Percentiles rank a stretch among this genome's conserved stretches.
Conservation (phyloP, 2,329 filamentous ascomycete species). For the Phaeosphaeriaceae sp. region DNA sequence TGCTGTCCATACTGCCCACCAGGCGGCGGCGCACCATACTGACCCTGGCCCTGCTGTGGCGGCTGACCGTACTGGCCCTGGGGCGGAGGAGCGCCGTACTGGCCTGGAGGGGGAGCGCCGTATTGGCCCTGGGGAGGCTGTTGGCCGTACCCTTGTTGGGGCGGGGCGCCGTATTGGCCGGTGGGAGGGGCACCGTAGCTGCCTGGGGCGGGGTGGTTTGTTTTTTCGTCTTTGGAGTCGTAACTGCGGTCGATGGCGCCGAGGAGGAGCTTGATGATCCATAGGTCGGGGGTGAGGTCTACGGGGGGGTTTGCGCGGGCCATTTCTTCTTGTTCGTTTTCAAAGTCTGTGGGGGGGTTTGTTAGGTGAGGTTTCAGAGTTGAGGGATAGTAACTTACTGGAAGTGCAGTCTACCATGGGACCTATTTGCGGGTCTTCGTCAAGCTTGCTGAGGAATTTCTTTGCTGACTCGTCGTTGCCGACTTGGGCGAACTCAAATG, state of each 20-base stretch:
- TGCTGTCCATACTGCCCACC: slow-evolving; percentile 13
- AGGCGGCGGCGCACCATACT: slow-evolving; percentile 15
- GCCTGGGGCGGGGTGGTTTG: slow-evolving; percentile 47
- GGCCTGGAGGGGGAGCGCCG: slow-evolving; percentile 20
- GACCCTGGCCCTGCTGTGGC: slow-evolving; percentile 21
- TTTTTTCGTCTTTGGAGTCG: slow-evolving; percentile 69
- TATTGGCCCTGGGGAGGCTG: slow-evolving; percentile 26
- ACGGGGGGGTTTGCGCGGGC: slow-evolving; percentile 65
- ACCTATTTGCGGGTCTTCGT: slow-evolving; percentile 67
- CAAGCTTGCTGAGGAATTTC: slow-evolving; percentile 68
- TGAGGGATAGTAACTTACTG: slow-evolving; percentile 56
- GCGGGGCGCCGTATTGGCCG: slow-evolving; percentile 38
- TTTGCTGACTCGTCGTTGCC: slow-evolving; percentile 70
- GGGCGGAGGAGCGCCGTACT: slow-evolving; percentile 24
- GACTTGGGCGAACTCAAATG: slow-evolving; percentile 73
- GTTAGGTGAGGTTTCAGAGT: slow-evolving; percentile 9
- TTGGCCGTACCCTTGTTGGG: slow-evolving; percentile 30
- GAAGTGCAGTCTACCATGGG: slow-evolving; percentile 71
- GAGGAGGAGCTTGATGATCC: slow-evolving; percentile 71
- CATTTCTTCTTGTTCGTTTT: slow-evolving; percentile 72
- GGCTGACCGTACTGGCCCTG: slow-evolving; percentile 26
- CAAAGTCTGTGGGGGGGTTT: slow-evolving; percentile 59
- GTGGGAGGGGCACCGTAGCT: slow-evolving; percentile 38
- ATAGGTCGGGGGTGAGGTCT: slow-evolving; percentile 68
- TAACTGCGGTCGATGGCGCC: slow-evolving; percentile 71